Evolutionary conservation across 2,329 filamentous ascomycete genomes (phyloP).

Genomic region (Trichoderma sp.): DNA sequence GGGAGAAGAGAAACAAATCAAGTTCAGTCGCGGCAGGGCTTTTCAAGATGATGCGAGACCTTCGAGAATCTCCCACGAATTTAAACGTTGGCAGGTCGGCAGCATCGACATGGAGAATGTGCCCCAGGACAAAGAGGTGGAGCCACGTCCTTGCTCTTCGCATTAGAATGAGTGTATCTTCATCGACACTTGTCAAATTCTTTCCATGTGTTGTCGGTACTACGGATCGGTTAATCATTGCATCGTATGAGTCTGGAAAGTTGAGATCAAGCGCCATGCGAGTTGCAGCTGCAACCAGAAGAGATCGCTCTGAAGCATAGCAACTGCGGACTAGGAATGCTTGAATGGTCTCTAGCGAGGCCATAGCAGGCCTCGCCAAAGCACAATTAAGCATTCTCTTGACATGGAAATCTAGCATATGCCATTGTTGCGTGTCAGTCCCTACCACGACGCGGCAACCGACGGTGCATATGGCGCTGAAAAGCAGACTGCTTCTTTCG

Average conservation of each 20-base stretch:
- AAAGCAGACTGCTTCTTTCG: conserved; percentile 50
- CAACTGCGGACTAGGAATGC: conserved; percentile 54
- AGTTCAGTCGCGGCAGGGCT: conserved; percentile 47
- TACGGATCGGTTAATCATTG: conserved; percentile 35
- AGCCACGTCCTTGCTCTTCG: conserved; percentile 52
- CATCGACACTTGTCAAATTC: conserved; percentile 27
- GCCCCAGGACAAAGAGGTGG: conserved; percentile 53
- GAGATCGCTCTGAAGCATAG: conserved; percentile 54
- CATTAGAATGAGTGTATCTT: conserved; percentile 38
- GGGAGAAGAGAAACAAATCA: conserved; percentile 54
- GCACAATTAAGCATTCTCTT: conserved; percentile 47
- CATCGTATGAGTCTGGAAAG: conserved; percentile 47
- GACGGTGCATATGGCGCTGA: conserved; percentile 54
- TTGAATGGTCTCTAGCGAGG: conserved; percentile 52
- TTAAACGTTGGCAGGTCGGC: conserved; percentile 32
- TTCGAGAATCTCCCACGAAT: conserved; percentile 47
- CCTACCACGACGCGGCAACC: conserved; percentile 50
- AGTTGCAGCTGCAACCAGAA: conserved; percentile 52
- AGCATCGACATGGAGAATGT: conserved; percentile 50
- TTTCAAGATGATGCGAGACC: conserved; percentile 48
- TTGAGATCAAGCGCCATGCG: conserved; percentile 53
- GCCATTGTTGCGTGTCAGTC: conserved; percentile 42
- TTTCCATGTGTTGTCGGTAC: not conserved
- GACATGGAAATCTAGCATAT: conserved; percentile 47
- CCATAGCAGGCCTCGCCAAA: conserved; percentile 30